Evolutionary conservation across 139 green algal genomes (phyloP), one percentile per base, ranked within the genome.

Genomic region (Tetradesmus lagerheimii): DNA sequence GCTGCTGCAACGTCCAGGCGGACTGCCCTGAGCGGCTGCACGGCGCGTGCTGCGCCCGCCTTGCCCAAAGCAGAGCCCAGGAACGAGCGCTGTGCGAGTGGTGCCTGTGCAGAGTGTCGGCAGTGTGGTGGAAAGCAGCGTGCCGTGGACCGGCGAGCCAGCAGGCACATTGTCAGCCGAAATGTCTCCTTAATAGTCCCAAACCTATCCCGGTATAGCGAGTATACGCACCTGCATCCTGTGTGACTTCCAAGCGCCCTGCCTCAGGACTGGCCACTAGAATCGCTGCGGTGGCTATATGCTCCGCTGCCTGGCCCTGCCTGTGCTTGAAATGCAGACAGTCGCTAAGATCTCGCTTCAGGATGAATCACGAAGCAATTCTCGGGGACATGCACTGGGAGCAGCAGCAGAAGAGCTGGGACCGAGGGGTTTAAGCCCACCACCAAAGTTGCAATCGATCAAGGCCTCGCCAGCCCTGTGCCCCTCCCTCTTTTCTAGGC

Each of bases 1-100:
- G 85, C 85, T 80, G 74, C 85, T 89, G 85, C 43, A 50, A 89
- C 71, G 37, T 86, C 86, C 25, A 90, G 53, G 12, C 77, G 86
- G 27, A 86, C 86, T 45, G 77, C 76, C 1, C 86, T 45, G 77
- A 62, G 45, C 35, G 86, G 76, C 86, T 90, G 86, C 50, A 90
- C 77, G 23, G 85, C 79, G 34, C 85, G 31, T 64, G 64, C 62
- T 80, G 64, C 27, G 4, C 57, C 74, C 4, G 85, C 53, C 71
- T 37, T 83, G 39, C 39, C 34, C n/a, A 89, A 64, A 1, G 71
- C 85, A 74, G 66, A n/a, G 39, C 84, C 84, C 66, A 82, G 37
- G 29, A 89, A 82, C 14, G 84, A 34, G 34, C 53, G 50, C 71
- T 89, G 71, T 34, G 57, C 14, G 57, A 71, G 57, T 71, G 57